Conservation (phyloP, 805 yeast genomes). For the Aciculoconidium aculeatum region DNA sequence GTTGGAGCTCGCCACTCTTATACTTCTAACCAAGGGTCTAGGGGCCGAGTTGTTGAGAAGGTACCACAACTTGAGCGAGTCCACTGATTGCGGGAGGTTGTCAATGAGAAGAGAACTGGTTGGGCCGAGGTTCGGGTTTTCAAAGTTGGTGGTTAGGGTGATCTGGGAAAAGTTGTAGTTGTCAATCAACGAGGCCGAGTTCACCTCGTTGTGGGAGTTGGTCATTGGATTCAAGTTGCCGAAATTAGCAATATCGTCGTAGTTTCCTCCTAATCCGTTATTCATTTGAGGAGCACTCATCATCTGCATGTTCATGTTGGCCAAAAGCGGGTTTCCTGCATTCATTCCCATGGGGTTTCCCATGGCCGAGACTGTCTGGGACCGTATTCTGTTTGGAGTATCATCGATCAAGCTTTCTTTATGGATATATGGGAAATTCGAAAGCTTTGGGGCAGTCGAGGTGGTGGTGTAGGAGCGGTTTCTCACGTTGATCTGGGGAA, state of each 20-base stretch:
- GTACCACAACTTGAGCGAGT: conserved; percentile 34
- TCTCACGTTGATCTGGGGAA: conserved; percentile 16
- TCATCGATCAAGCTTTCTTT: too few species aligned
- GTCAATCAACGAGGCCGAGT: conserved; percentile 35
- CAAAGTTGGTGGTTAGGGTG: conserved; percentile 64
- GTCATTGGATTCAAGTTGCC: not conserved
- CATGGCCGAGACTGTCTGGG: too few species aligned
- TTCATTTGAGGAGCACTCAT: too few species aligned
- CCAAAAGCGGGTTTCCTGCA: too few species aligned
- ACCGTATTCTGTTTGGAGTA: too few species aligned
- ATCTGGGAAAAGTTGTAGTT: conserved; percentile 55
- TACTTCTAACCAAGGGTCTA: conserved; percentile 57
- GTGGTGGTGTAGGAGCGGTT: conserved; percentile 50
- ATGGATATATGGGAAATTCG: too few species aligned
- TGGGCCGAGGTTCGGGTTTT: conserved; percentile 66
- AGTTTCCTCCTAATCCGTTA: too few species aligned
- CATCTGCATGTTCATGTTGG: too few species aligned
- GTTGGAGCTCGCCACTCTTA: conserved; percentile 25
- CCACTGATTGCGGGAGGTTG: conserved; percentile 71
- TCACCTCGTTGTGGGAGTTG: not conserved
- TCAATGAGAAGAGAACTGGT: conserved; percentile 73
- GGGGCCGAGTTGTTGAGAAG: conserved; percentile 30
- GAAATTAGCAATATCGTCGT: not conserved
- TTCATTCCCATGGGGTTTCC: too few species aligned
- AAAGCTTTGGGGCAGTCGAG: too few species aligned